Base-by-base conservation (phyloP, 768 basidiomycete species). In the Hysterangium stoloniferum region DNA sequence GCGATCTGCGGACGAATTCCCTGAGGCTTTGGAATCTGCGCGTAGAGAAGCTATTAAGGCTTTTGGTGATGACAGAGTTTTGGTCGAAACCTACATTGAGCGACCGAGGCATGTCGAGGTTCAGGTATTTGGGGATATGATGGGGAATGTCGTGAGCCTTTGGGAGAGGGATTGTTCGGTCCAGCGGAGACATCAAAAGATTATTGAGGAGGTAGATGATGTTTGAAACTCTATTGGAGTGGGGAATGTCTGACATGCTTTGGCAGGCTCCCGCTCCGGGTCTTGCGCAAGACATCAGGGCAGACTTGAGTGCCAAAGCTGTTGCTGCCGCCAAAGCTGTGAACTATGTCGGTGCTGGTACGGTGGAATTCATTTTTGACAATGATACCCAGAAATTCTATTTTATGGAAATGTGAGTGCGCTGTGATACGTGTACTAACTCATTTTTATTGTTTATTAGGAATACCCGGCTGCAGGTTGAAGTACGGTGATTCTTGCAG, bases 361-460 rank as follows among this genome's bases (percentile, higher is more conserved):
- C 90, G 0, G 88, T 94, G n/a, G 93, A 97, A 63, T 96, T 97
- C 59, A 95, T 97, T 56, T 91, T 95, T 56, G 93, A 97, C 63
- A 93, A 90, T 55, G 85, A 93, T 62, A 87, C 86, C 6, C 67
- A 78, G 50, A 74, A 79, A 53, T 95, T 95, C 64, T 96, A 83
- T 61, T 96, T 96, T 62, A 94, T 94, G 92, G 93, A 96, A 67
- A 95, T 95, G 89, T 83, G 57, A 46, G 83, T 22, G 13, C 2
- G 32, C 25, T 28, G 24, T 29, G 5, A 35, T 40, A 28, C 24
- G 22, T 35, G 17, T 20, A 33, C 4, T 28, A 38, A 13, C 24
- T 20, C 40, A 9, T 36, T 20, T 2, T 17, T 17, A 12, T 13
- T 12, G 32, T 22, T 28, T 28, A 12, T 7, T 35, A 88, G 86